A percentile compares a stretch with the other conserved stretches of the same genome.
Evolutionary conservation across 345 rosid species (phyloP).

Genomic region (Gossypium longicalyx): DNA sequence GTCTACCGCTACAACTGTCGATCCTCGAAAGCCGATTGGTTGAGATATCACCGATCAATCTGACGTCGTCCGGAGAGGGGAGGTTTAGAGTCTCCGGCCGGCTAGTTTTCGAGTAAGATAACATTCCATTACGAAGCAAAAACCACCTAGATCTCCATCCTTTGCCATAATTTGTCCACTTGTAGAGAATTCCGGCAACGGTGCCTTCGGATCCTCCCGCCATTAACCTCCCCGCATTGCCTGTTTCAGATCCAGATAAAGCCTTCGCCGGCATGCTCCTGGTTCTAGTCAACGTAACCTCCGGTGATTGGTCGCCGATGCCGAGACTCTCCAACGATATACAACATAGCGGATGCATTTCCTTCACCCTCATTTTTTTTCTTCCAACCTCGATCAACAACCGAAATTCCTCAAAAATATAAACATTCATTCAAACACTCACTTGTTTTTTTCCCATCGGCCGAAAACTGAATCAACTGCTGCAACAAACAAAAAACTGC

Average conservation of each 20-base stretch:
- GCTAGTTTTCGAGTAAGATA: constrained; percentile 80
- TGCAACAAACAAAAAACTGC: neutral
- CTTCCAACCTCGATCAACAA: constrained; percentile 26
- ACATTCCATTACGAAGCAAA: constrained; percentile 64
- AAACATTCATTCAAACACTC: constrained; percentile 13
- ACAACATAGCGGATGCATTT: constrained; percentile 93
- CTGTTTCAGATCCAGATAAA: neutral
- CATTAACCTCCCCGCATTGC: neutral
- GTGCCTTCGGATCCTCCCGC: constrained; percentile 57
- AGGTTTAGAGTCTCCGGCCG: constrained; percentile 56
- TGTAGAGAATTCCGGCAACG: constrained; percentile 78
- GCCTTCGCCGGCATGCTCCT: constrained; percentile 43
- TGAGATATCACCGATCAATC: constrained; percentile 72
- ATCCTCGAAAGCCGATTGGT: constrained; percentile 47
- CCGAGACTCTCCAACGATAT: constrained; percentile 71
- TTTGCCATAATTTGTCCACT: constrained; percentile 97
- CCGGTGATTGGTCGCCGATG: constrained; percentile 60
- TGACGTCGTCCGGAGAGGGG: constrained; percentile 50
- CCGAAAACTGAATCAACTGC: neutral
- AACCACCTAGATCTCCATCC: constrained; percentile 99
- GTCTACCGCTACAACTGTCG: constrained; percentile 51
- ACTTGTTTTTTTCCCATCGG: neutral
- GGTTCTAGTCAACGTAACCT: constrained; percentile 41
- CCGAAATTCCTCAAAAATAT: neutral
- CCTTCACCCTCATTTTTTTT: constrained; percentile 72